Conservation (phyloP, 208 protist species). For the Herpetomonas tarakana region DNA sequence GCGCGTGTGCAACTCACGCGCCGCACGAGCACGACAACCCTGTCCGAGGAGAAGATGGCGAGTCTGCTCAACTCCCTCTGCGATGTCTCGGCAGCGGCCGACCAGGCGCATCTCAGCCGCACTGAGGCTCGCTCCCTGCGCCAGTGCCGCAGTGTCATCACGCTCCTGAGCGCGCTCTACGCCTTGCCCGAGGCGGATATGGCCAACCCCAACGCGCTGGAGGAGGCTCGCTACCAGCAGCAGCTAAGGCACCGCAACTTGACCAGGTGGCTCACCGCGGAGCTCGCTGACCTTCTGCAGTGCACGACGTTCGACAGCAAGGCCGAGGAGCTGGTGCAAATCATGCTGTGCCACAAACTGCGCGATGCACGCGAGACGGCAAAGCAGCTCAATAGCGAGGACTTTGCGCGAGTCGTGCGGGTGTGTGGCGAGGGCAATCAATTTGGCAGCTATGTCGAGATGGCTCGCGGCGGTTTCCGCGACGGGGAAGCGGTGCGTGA, state of each 20-base stretch:
- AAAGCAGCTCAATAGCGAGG: slow-evolving; percentile 33
- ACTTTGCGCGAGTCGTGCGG: slow-evolving; percentile 66
- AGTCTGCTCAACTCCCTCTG: slow-evolving; percentile 22
- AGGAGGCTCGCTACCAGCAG: slow-evolving; percentile 67
- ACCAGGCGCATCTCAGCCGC: slow-evolving; percentile 20
- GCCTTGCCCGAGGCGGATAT: slow-evolving; percentile 68
- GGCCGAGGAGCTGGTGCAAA: slow-evolving; percentile 63
- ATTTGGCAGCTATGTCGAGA: slow-evolving; percentile 76
- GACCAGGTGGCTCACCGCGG: slow-evolving; percentile 59
- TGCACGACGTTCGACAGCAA: slow-evolving; percentile 23
- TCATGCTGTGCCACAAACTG: slow-evolving; percentile 76
- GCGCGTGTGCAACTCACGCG: slow-evolving; percentile 23
- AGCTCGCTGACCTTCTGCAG: slow-evolving; percentile 44
- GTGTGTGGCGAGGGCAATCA: slow-evolving; percentile 86
- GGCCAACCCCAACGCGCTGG: slow-evolving; percentile 49
- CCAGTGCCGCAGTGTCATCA: slow-evolving; percentile 58
- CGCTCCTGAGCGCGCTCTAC: slow-evolving; percentile 79
- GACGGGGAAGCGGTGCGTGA: slow-evolving; percentile 53
- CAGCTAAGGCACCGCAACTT: slow-evolving; percentile 80
- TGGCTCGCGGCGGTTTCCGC: slow-evolving; percentile 35
- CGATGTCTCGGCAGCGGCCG: slow-evolving; percentile 8
- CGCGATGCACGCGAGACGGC: slow-evolving; percentile 52
- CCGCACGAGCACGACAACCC: slow-evolving; percentile 34
- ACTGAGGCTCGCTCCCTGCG: slow-evolving; percentile 42
- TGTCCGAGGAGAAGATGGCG: slow-evolving; percentile 67